Conservation (phyloP, 2,329 filamentous ascomycete genomes). For the Hansfordia pulvinata region DNA sequence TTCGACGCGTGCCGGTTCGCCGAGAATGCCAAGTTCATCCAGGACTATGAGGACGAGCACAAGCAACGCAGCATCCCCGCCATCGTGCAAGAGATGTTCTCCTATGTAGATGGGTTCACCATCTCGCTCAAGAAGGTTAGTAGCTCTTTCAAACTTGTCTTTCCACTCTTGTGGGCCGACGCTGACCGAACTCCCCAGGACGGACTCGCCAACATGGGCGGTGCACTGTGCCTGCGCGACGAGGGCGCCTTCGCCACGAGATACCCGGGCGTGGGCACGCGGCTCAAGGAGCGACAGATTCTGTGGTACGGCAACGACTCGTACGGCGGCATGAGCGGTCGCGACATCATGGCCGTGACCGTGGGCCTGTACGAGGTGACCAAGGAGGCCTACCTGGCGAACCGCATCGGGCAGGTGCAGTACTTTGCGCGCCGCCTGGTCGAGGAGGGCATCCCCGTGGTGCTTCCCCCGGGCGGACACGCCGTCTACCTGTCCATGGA, state of each 20-base stretch:
- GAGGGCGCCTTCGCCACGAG: slow-evolving; percentile 4
- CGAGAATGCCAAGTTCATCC: slow-evolving; percentile 12
- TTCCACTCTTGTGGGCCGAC: no score
- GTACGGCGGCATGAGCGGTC: slow-evolving; percentile 10
- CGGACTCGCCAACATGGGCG: slow-evolving; percentile 11
- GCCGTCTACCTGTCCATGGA: slow-evolving; percentile 10
- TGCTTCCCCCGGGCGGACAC: slow-evolving; percentile 7
- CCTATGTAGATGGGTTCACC: slow-evolving; percentile 10
- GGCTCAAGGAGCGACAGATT: slow-evolving; percentile 8
- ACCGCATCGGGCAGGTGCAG: slow-evolving; percentile 6
- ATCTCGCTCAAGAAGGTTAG: slow-evolving; percentile 12
- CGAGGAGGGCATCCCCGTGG: slow-evolving; percentile 3
- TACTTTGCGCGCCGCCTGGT: slow-evolving; percentile 6
- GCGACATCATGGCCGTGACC: slow-evolving; percentile 7
- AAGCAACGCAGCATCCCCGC: slow-evolving; percentile 4
- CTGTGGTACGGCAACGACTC: slow-evolving; percentile 10
- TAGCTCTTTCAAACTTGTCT: no score
- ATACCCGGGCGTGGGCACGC: slow-evolving; percentile 7
- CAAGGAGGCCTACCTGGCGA: slow-evolving; percentile 6
- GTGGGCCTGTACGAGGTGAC: slow-evolving; percentile 8
- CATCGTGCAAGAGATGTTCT: slow-evolving; percentile 11
- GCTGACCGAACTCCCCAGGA: no score
- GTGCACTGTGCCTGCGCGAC: slow-evolving; percentile 7
- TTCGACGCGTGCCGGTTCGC: slow-evolving; percentile 13
- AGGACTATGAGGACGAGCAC: slow-evolving; percentile 9